Conservation (phyloP, 805 yeast species). For the Candida cerambycidarum region DNA sequence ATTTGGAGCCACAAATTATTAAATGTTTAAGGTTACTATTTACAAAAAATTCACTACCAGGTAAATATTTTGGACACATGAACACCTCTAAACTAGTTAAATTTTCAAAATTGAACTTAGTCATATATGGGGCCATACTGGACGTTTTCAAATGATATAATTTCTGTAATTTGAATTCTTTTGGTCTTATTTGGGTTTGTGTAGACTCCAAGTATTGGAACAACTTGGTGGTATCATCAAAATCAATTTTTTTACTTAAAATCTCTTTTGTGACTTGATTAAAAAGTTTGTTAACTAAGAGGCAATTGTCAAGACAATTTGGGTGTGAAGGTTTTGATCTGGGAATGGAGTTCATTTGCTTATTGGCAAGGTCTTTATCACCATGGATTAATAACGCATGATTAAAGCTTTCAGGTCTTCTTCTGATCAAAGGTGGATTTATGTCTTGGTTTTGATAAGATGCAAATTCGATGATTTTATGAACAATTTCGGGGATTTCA, state of each 20-base stretch:
- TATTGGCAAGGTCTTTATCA: conserved; percentile 39
- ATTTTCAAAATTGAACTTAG: conserved; percentile 42
- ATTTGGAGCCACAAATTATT: conserved; percentile 69
- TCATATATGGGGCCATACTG: conserved; percentile 50
- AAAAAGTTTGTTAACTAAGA: conserved; percentile 71
- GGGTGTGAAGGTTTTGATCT: conserved; percentile 11
- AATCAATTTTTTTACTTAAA: conserved; percentile 55
- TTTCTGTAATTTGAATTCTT: conserved; percentile 66
- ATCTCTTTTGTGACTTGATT: conserved; percentile 52
- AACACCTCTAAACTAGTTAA: conserved; percentile 75
- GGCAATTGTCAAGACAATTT: conserved; percentile 58
- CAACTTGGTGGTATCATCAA: conserved; percentile 50
- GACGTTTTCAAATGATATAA: conserved; percentile 49
- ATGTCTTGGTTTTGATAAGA: conserved; percentile 47
- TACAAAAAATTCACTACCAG: conserved; percentile 38
- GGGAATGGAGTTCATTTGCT: conserved; percentile 42
- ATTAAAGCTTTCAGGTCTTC: conserved; percentile 65
- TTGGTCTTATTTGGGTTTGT: conserved; percentile 27
- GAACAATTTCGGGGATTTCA: conserved; percentile 73
- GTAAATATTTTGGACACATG: conserved; percentile 73
- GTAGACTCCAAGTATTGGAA: conserved; percentile 31
- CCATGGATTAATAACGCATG: conserved; percentile 72
- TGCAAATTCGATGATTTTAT: conserved; percentile 58
- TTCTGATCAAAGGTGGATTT: conserved; percentile 58
- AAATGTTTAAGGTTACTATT: conserved; percentile 36